Evolutionary conservation across 345 rosid species (phyloP), one percentile per base, ranked within the genome.

Genomic region (Nasturtium officinale): DNA sequence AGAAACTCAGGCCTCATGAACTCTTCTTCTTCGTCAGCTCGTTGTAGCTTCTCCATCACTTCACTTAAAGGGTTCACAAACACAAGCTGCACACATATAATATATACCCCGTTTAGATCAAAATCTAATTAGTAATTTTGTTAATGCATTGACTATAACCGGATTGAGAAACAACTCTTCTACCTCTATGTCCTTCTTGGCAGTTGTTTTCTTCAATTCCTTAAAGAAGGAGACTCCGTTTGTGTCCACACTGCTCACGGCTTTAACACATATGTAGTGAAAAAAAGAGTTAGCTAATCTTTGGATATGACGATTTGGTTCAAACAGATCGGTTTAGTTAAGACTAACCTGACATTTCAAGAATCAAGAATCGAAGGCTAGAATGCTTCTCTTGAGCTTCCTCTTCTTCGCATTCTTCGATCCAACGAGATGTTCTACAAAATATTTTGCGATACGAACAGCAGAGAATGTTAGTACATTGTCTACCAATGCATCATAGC

Each of bases 41-140:
- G 78, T 33, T 88, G 85, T 78, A 95, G 78, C 79, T 95, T 95
- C 74, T 87, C 93, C 72, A 91, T 75, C 81, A 89, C 99, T 73
- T 88, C 97, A 4, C 91, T 89, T 9, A 89, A 61, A 33, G 99
- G 97, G 78, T 95, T 95, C 89, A 91, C 97, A 78, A 91, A 48
- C 75, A 88, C 92, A 47, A 95, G 86, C 99, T 95, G 91, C 67
- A 17, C 60, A 16, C 35, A 70, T 7, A 20, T 45, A 4, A 11
- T n/a, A 53, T 5, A 42, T 28, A 37, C 50, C 15, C 30, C 17
- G 52, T 55, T 64, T 7, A 26, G 9, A 26, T 37, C 17, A 63
- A 45, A 51, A 56, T 42, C 15, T 16, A 38, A 15, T 13, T 37
- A 26, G 17, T 23, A 23, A 1, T 23, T 23, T 1, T 23, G 25